Evolutionary conservation across 1,284 basidiomycete species (phyloP).

Genomic region (Lentinula novae-zelandiae): DNA sequence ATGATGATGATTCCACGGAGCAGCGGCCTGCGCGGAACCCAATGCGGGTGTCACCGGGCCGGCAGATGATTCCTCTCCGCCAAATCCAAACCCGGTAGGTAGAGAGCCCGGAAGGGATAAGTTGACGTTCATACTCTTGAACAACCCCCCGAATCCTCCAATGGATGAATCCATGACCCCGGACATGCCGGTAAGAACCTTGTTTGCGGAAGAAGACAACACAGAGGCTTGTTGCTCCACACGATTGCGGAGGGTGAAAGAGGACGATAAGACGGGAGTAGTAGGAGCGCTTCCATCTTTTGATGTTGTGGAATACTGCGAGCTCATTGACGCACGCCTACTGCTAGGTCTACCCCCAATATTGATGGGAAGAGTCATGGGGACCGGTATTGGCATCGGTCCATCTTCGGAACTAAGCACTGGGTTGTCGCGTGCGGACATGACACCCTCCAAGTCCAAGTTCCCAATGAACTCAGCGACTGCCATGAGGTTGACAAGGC

Average conservation of each 20-base stretch:
- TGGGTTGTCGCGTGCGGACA: not conserved
- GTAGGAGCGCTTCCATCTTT: constrained; percentile 5
- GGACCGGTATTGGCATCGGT: not conserved
- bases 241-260: constrained; percentile 52
- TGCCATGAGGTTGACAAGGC: constrained; percentile 90
- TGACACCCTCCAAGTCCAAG: constrained; percentile 61
- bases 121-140: constrained; percentile 52
- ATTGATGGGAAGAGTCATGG: constrained; percentile 5
- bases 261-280: constrained; percentile 3
- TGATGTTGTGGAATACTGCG: not conserved
- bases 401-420: not conserved
- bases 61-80: constrained; percentile 1
- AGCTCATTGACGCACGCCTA: constrained; percentile 1
- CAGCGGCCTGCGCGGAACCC: constrained; percentile 21
- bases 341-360: constrained; percentile 6
- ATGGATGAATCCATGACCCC: constrained; percentile 81
- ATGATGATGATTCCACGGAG: constrained; percentile 31
- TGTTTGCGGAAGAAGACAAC: constrained; percentile 79
- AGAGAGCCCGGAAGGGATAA: constrained; percentile 14
- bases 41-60: constrained; percentile 10
- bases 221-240: constrained; percentile 83
- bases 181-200: constrained; percentile 64
- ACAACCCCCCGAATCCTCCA: constrained; percentile 44
- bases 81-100: constrained; percentile 10
- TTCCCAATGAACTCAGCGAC: constrained; percentile 80